Evolutionary conservation across 164 flowering plant genomes (phyloP).

Genomic region (Amborella trichopoda): DNA sequence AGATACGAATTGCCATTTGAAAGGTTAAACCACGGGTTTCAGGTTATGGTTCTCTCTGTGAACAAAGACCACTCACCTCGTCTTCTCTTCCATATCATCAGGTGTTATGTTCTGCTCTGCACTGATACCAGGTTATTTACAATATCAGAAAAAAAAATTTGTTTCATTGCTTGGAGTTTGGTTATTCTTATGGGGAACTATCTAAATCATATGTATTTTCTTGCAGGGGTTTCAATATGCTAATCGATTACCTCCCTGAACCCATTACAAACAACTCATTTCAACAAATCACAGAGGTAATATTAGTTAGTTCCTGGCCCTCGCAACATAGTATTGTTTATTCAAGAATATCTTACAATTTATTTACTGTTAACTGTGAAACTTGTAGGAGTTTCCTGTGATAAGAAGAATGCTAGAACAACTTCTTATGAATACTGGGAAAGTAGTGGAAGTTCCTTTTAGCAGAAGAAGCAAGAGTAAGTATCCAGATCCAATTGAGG

Average conservation of each 20-base stretch:
- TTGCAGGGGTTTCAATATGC: slow-evolving; percentile 21
- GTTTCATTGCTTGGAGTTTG: not conserved
- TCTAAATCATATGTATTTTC: not conserved
- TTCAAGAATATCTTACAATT: not conserved
- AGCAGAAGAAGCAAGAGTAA: too few species aligned
- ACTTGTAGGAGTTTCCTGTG: slow-evolving; percentile 24
- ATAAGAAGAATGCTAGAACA: slow-evolving; percentile 18
- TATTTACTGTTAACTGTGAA: not conserved
- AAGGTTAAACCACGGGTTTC: too few species aligned
- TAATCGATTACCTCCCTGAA: slow-evolving; percentile 15
- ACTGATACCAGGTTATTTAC: slow-evolving; percentile 16
- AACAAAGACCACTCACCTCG: slow-evolving; percentile 26
- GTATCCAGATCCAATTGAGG: too few species aligned
- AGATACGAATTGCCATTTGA: too few species aligned
- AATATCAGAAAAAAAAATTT: not conserved
- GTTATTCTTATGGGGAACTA: not conserved
- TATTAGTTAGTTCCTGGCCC: not conserved
- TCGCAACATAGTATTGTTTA: not conserved
- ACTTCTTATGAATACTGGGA: slow-evolving; percentile 16
- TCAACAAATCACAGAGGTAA: slow-evolving; percentile 16
- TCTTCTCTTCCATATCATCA: slow-evolving; percentile 29
- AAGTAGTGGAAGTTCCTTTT: slow-evolving; percentile 4
- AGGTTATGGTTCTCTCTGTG: slow-evolving; percentile 17
- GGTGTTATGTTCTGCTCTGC: slow-evolving; percentile 35
- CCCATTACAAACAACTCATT: slow-evolving; percentile 18